phyloP scores from a whole-genome alignment of 371 early-diverging fungal species.

The Mortierella sp. region DNA sequence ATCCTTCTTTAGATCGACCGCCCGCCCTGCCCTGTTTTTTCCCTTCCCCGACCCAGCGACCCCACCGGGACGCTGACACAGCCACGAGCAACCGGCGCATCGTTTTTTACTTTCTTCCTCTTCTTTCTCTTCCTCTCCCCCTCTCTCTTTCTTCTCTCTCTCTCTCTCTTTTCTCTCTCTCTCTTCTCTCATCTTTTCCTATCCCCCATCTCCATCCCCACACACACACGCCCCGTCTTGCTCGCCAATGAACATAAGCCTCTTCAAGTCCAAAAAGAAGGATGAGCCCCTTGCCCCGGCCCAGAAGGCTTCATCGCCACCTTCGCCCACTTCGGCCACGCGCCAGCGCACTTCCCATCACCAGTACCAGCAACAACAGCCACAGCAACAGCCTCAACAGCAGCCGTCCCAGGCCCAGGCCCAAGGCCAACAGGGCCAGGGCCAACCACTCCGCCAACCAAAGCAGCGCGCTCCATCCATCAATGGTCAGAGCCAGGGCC shows the following conservation, averaged over 20 bases:
- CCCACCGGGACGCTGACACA: no score
- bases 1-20: background rate
- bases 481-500: background rate
- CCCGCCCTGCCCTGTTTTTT: background rate
- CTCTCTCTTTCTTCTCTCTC: background rate
- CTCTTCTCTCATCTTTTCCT: background rate
- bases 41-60: no score
- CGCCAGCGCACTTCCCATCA: conserved; percentile 1
- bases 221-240: background rate
- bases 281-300: conserved; percentile 21
- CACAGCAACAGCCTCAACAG: conserved; percentile 9
- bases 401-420: conserved; percentile 29
- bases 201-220: conserved; percentile 1
- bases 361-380: conserved; percentile 24
- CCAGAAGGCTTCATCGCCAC: conserved; percentile 13
- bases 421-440: conserved; percentile 16
- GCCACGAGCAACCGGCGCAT: no score
- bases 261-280: conserved; percentile 40
- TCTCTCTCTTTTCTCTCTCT: background rate
- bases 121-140: background rate
- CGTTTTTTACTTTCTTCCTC: background rate
- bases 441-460: conserved; percentile 18
- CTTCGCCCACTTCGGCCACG: conserved; percentile 7
- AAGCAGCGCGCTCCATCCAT: conserved; percentile 14
- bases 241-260: conserved; percentile 13